Evolutionary conservation across 2,329 filamentous ascomycete genomes (phyloP).

Genomic region (Diplodia intermedia): DNA sequence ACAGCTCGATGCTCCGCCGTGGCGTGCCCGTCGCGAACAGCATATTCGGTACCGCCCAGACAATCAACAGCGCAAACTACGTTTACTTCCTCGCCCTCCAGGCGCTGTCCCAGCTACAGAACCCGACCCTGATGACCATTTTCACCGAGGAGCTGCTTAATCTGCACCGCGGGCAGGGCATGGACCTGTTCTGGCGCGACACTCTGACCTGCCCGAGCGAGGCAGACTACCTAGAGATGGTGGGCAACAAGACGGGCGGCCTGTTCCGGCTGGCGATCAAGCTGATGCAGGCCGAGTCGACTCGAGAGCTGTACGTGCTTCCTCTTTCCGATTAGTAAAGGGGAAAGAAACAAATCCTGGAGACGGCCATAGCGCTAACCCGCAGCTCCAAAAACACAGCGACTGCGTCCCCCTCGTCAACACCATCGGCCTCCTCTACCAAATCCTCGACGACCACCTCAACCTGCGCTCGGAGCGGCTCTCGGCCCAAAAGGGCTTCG

Average conservation of each 20-base stretch:
- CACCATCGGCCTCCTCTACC: slow-evolving; percentile 83
- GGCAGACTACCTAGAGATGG: slow-evolving; percentile 94
- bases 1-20: slow-evolving; percentile 76
- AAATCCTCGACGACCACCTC: slow-evolving; percentile 92
- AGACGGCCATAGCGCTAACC: too few relatives aligned
- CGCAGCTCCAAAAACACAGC: slow-evolving; percentile 39
- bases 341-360: too few relatives aligned
- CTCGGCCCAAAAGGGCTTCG: slow-evolving; percentile 81
- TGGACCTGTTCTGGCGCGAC: slow-evolving; percentile 91
- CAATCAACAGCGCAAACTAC: slow-evolving; percentile 90
- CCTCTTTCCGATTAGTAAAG: too few relatives aligned
- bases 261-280: slow-evolving; percentile 85
- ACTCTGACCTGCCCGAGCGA: slow-evolving; percentile 82
- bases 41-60: slow-evolving; percentile 86
- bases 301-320: slow-evolving; percentile 50
- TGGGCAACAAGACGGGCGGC: slow-evolving; percentile 87
- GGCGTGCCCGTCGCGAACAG: slow-evolving; percentile 82
- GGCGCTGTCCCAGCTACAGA: slow-evolving; percentile 74
- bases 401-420: slow-evolving; percentile 87
- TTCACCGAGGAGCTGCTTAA: slow-evolving; percentile 85
- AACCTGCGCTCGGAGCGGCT: slow-evolving; percentile 66
- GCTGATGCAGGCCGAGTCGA: slow-evolving; percentile 81
- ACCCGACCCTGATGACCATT: slow-evolving; percentile 69
- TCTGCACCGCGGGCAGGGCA: slow-evolving; percentile 84
- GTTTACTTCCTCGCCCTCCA: slow-evolving; percentile 82